phyloP scores from a whole-genome alignment of 805 yeast species.

The Torulaspora indica region DNA sequence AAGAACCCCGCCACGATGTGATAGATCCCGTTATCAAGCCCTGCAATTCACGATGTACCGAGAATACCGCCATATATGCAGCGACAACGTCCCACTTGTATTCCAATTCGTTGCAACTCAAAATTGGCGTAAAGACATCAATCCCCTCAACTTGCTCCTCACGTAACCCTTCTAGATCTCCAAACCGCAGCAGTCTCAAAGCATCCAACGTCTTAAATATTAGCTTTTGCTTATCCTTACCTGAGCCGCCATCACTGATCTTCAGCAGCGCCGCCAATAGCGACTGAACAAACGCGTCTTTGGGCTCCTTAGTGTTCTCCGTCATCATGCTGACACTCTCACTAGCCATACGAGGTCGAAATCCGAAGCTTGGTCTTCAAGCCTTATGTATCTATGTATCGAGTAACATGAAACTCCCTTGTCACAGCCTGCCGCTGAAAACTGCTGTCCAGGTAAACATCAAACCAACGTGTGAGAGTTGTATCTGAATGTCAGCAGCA shows the following conservation, averaged over 20 bases:
- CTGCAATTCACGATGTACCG: slow-evolving; percentile 18
- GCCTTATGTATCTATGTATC: not conserved
- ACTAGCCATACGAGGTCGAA: not conserved
- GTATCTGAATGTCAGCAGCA: slow-evolving; percentile 9
- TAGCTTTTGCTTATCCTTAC: slow-evolving; percentile 1
- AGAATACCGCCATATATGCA: slow-evolving; percentile 23
- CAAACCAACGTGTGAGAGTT: not conserved
- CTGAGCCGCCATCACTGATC: not conserved
- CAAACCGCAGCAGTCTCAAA: slow-evolving; percentile 5
- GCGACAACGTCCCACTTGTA: slow-evolving; percentile 18
- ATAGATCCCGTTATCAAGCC: slow-evolving; percentile 15
- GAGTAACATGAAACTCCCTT: slow-evolving; percentile 4
- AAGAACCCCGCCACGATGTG: slow-evolving; percentile 11
- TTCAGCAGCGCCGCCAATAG: slow-evolving; percentile 5
- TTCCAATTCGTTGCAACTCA: slow-evolving; percentile 6
- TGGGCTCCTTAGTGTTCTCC: not conserved
- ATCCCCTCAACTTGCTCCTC: slow-evolving; percentile 5
- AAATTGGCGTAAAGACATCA: slow-evolving; percentile 16
- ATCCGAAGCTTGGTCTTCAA: not conserved
- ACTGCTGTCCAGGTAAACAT: not conserved
- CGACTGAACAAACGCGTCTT: slow-evolving; percentile 9
- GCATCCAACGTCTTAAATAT: slow-evolving; percentile 11
- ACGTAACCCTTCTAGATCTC: slow-evolving; percentile 2
- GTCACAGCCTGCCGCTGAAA: slow-evolving; percentile 5
- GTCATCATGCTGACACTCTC: not conserved